Base-by-base conservation (phyloP, 257 asterid species). In the Paraleonurus japonicus region DNA sequence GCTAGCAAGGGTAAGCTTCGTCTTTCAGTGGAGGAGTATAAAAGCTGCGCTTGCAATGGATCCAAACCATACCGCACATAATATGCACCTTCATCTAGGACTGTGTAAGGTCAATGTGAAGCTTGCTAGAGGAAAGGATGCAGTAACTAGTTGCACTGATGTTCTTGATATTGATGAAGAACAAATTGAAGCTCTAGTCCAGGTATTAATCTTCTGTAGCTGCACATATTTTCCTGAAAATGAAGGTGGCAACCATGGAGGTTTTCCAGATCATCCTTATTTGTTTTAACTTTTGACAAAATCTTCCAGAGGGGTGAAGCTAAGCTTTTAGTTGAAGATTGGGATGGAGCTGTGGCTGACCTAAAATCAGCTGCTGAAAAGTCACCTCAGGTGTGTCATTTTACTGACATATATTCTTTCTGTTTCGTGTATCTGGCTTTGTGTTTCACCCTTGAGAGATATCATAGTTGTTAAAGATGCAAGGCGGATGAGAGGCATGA, bases 321-420 rank as follows among this genome's bases (percentile, higher is more conserved):
- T 32, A 93, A 90, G 82, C 93, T 90, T 80, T 81, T 90, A 74
- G 68, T 80, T 60, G 98, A 93, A 83, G 96, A 93, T 70, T 90
- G 97, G 97, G 98, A 93, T 71, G 96, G 95, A 78, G 97, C 98
- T 74, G 94, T 86, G 35, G 95, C 94, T 33, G 98, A 93, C 75
- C 51, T 93, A 71, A 93, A 89, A 86, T 79, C 85, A 62, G 96
- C 97, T 17, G 92, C 95, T 30, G 98, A 93, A 76, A 93, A 85
- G 84, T 87, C 92, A 60, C 96, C 98, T 30, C 97, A 93, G 97
- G 97, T 90, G 71, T 75, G 84, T 73, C 33, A 53, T 24, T 39
- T 15, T 54, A 32, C 66, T 33, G 8, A 22, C 48, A 32, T 33
- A 58, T 5, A 45, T 9, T 73, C 23, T 6, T 3, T 39, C 41